phyloP scores from a whole-genome alignment of 2,329 filamentous ascomycete species.

The Fusarium coffeatum region DNA sequence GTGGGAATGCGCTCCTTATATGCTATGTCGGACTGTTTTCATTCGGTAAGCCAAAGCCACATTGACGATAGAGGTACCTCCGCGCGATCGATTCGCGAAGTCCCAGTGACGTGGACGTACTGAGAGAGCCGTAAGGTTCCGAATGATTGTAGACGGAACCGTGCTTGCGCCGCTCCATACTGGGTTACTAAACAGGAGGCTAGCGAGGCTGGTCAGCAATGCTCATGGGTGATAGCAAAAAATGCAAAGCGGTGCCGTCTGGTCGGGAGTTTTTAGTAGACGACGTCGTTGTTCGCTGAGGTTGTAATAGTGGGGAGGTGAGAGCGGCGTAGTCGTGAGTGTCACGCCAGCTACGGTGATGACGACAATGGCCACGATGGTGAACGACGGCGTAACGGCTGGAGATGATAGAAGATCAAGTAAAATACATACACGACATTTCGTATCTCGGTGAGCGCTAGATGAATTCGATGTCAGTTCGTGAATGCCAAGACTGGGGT shows the following conservation, averaged over 20 bases:
- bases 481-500: conserved; percentile 51
- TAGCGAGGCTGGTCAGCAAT: conserved; percentile 47
- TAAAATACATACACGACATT: conserved; percentile 61
- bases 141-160: conserved; percentile 64
- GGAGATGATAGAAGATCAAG: conserved; percentile 23
- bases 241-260: conserved; percentile 3
- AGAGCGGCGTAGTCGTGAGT: conserved; percentile 1
- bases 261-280: neutral
- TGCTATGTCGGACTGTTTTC: conserved; percentile 58
- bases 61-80: conserved; percentile 1
- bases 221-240: conserved; percentile 2
- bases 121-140: conserved; percentile 67
- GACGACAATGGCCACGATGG: conserved; percentile 18
- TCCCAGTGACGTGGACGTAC: conserved; percentile 53
- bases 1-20: conserved; percentile 63
- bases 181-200: conserved; percentile 71
- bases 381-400: conserved; percentile 12
- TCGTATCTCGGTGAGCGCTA: conserved; percentile 62
- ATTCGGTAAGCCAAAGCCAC: conserved; percentile 33
- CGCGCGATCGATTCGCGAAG: neutral
- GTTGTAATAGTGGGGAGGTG: conserved; percentile 17
- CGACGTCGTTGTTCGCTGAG: conserved; percentile 7
- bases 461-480: conserved; percentile 50
- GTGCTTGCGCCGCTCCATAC: conserved; percentile 63
- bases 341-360: conserved; percentile 10